Evolutionary conservation across 768 basidiomycete species (phyloP).

Genomic region (Tylopilus vinaceipallidus): DNA sequence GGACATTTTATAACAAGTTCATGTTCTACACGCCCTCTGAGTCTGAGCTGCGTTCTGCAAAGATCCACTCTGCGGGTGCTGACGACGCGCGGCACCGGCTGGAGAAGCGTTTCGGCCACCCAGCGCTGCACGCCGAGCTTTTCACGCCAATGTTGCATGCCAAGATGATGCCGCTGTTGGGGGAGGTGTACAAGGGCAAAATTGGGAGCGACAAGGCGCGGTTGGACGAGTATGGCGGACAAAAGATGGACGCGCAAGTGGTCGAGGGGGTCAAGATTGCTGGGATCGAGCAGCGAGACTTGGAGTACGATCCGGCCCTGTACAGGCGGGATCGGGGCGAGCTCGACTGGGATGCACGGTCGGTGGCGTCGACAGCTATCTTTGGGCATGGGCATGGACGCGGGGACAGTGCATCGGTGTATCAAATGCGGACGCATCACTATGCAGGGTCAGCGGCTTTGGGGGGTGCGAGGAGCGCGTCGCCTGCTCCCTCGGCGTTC

Average conservation of each 20-base stretch:
- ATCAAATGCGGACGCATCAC: conserved; percentile 42
- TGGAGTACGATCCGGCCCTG: conserved; percentile 78
- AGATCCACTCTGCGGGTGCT: conserved; percentile 74
- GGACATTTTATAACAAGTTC: conserved; percentile 66
- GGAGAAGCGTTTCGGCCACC: conserved; percentile 92
- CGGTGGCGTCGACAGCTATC: conserved; percentile 59
- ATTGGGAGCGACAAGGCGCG: conserved; percentile 61
- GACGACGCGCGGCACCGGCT: conserved; percentile 74
- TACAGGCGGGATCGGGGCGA: conserved; percentile 84
- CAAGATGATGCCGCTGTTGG: conserved; percentile 77
- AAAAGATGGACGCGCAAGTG: conserved; percentile 70
- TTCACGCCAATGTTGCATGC: conserved; percentile 88
- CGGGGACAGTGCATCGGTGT: conserved; percentile 37
- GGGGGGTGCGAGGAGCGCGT: conserved; percentile 29
- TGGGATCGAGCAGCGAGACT: conserved; percentile 72
- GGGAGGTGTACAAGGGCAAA: conserved; percentile 75
- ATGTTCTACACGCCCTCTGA: conserved; percentile 82
- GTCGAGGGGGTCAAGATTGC: conserved; percentile 82
- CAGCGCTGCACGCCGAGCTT: conserved; percentile 81
- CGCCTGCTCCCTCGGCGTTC: conserved; percentile 47
- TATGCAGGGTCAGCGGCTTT: conserved; percentile 33
- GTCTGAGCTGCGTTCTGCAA: conserved; percentile 67
- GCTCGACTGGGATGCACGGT: conserved; percentile 83
- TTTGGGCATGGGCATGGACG: conserved; percentile 42
- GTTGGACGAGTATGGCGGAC: conserved; percentile 75